phyloP scores from a whole-genome alignment of 148 eudicot species.

The Vaccinium vitisidaea region DNA sequence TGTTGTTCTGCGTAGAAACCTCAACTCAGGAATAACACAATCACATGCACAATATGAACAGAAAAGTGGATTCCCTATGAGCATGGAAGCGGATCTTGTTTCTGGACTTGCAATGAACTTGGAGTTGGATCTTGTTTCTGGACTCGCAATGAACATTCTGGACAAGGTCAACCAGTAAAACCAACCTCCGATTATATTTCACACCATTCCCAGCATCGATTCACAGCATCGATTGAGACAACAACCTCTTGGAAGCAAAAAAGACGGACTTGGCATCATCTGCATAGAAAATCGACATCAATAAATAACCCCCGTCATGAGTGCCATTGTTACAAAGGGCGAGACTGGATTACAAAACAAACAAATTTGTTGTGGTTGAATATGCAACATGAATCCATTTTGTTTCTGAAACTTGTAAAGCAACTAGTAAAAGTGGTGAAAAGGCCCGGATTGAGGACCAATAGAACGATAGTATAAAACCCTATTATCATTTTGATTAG shows the following conservation, averaged over 20 bases:
- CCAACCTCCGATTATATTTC: neutral
- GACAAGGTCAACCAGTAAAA: neutral
- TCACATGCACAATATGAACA: conserved; percentile 2
- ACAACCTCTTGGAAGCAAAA: conserved; percentile 59
- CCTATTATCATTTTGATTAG: neutral
- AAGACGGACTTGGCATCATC: conserved; percentile 71
- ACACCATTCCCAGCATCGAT: conserved; percentile 31
- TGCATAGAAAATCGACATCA: conserved; percentile 34
- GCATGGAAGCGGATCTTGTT: neutral
- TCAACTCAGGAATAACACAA: neutral
- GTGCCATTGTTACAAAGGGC: neutral
- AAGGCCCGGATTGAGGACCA: neutral
- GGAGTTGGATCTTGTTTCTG: neutral
- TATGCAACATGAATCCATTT: neutral
- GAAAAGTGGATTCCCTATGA: neutral
- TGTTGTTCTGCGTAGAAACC: neutral
- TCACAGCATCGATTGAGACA: conserved; percentile 49
- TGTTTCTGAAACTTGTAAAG: neutral
- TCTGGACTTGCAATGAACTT: neutral
- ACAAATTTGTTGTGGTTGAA: neutral
- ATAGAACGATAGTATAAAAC: neutral
- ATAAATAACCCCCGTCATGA: neutral
- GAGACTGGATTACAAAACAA: neutral
- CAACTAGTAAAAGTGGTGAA: neutral
- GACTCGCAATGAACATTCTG: neutral